Evolutionary conservation across 495 filamentous ascomycete species (phyloP), one percentile per base, ranked within the genome.

Genomic region (Penicillium chermesinum): DNA sequence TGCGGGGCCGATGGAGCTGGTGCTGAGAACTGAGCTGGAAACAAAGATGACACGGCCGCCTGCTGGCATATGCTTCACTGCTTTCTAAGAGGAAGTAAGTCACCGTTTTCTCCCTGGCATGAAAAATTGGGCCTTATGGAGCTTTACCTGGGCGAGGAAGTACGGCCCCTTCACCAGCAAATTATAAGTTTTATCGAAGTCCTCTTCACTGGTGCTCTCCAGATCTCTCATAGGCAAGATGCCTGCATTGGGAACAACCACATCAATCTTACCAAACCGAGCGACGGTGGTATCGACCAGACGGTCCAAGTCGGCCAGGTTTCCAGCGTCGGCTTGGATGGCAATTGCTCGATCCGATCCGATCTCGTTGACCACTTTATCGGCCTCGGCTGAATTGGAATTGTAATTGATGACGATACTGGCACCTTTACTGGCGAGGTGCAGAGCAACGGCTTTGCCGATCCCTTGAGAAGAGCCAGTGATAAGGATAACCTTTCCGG

Each of bases 381-480:
- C 61, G n/a, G 85, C 85, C 2, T 78, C 61, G 10, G 52, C 38
- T 12, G 66, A 55, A 57, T 81, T 71, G 22, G 69, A 73, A 36
- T 70, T 66, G 65, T 85, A 87, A 63, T 81, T 85, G 65, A 86
- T 73, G 20, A 83, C 75, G 25, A 87, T 70, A 32, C 72, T 80
- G 42, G 82, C 84, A 38, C 83, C 82, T n/a, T 76, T 65, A 20
- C 63, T 54, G 13, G 76, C 76, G 32, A 85, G 70, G 3, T 69
- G 69, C 21, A 78, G 66, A 22, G 79, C 75, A 3, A 74, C 73
- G 44, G 84, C 76, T 43, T 66, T 73, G 49, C 85, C 85, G 34
- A 88, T 87, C 38, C 84, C 85, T 57, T 80, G 83, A 17, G 80
- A 80, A 45, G 70, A 80, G 44, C 85, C 84, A 22, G 85, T 87